Percentiles rank a stretch among this genome's conserved stretches.
Evolutionary conservation across 805 yeast genomes (phyloP).

Genomic region (Diddensiella caesifluorescens): DNA sequence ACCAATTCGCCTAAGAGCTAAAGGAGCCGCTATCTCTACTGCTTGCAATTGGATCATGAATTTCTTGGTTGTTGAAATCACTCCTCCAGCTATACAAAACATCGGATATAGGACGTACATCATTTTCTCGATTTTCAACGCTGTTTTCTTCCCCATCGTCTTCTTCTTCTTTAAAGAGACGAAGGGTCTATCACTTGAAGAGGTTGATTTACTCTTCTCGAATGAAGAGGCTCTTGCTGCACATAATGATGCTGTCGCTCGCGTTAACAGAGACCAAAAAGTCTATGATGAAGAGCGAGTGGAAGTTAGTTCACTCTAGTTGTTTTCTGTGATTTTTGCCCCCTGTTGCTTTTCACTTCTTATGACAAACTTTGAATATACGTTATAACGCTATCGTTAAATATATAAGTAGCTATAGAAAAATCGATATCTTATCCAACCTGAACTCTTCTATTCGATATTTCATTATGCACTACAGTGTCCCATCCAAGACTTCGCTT

Average conservation of each 20-base stretch:
- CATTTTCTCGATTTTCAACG: constrained; percentile 71
- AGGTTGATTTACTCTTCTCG: constrained; percentile 82
- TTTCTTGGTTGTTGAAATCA: constrained; percentile 82
- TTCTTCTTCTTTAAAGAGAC: constrained; percentile 77
- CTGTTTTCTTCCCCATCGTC: constrained; percentile 61
- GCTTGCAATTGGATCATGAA: constrained; percentile 90
- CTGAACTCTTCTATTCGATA: constrained; percentile 4
- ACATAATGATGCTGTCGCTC: constrained; percentile 5
- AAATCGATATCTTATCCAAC: constrained; percentile 9
- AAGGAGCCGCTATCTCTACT: constrained; percentile 81
- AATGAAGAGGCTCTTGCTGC: constrained; percentile 36
- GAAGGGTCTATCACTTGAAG: constrained; percentile 77
- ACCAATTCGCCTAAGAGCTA: constrained; percentile 74
- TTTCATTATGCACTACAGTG: constrained; percentile 8
- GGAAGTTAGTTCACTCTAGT: neutral
- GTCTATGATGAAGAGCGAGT: constrained; percentile 1
- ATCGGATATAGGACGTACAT: constrained; percentile 75
- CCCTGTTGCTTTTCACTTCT: neutral
- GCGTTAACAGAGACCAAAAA: neutral
- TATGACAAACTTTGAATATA: neutral
- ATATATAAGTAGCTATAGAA: too few relatives aligned
- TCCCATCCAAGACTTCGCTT: constrained; percentile 49
- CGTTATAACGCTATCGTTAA: too few relatives aligned
- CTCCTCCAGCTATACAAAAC: constrained; percentile 69
- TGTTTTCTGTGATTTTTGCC: neutral